A percentile compares a stretch with the other conserved stretches of the same genome.
phyloP scores from a whole-genome alignment of 495 filamentous ascomycete species.

The Penicillium soppii region DNA sequence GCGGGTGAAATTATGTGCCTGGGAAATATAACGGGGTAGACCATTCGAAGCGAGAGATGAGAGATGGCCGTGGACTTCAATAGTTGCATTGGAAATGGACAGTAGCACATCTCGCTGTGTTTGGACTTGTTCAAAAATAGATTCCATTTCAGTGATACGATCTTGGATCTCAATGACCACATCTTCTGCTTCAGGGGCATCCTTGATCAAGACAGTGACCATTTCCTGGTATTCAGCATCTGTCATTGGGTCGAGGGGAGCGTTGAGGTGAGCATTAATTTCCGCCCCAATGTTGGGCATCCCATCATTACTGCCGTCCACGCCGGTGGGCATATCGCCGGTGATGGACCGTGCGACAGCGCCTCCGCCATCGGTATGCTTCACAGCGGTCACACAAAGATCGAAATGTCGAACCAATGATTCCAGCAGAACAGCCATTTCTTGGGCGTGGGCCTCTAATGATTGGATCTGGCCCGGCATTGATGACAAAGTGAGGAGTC shows the following conservation, averaged over 20 bases:
- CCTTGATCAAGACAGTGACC: slow-evolving; percentile 76
- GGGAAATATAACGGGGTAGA: slow-evolving; percentile 65
- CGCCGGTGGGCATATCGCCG: slow-evolving; percentile 58
- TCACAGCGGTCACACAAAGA: slow-evolving; percentile 87
- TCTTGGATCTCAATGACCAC: slow-evolving; percentile 83
- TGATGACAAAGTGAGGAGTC: slow-evolving; percentile 43
- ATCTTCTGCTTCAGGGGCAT: slow-evolving; percentile 85
- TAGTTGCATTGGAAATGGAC: slow-evolving; percentile 50
- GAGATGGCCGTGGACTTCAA: slow-evolving; percentile 62
- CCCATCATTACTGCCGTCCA: slow-evolving; percentile 50
- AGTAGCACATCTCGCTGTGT: slow-evolving; percentile 50
- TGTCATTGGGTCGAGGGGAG: slow-evolving; percentile 66
- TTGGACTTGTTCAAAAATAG: slow-evolving; percentile 51
- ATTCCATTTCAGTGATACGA: slow-evolving; percentile 74
- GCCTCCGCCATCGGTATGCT: slow-evolving; percentile 86
- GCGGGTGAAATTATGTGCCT: slow-evolving; percentile 66
- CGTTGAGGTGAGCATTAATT: slow-evolving; percentile 48
- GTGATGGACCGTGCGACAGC: slow-evolving; percentile 63
- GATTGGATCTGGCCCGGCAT: slow-evolving; percentile 67
- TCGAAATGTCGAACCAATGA: slow-evolving; percentile 91
- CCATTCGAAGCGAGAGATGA: slow-evolving; percentile 62
- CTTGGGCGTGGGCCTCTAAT: slow-evolving; percentile 74
- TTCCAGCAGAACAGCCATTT: slow-evolving; percentile 79
- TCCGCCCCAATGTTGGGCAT: slow-evolving; percentile 59
- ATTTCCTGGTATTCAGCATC: slow-evolving; percentile 78